Evolutionary conservation across 2,329 filamentous ascomycete genomes (phyloP), one percentile per base, ranked within the genome.

Genomic region (Colletotrichum viniferum): DNA sequence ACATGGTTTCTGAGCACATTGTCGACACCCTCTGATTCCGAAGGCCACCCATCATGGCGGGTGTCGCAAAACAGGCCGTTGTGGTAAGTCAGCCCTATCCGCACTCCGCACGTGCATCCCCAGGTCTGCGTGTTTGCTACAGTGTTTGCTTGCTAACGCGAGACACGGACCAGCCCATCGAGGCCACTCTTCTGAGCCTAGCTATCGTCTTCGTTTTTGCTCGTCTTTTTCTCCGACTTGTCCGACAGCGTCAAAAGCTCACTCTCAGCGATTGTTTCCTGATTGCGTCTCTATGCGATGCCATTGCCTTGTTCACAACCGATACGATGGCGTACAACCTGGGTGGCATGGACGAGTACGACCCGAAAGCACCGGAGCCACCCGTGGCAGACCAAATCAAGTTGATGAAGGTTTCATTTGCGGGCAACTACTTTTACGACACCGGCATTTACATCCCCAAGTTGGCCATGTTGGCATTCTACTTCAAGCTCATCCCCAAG

Each of bases 351-450:
- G 77, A 81, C 28, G 73, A 75, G 16, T 75, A 77, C 24, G 78
- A 81, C 16, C 76, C 80, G 0, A 34, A 78, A 3, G 77, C 63
- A 2, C 76, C 76, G 14, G 55, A 62, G 43, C 55, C 73, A 8
- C 48, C 74, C 5, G 32, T 61, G 0, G 69, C 74, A 12, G 77
- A 78, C 2, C 77, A 77, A 62, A 77, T 82, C n/a, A 48, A 63
- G 3, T 61, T 81, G 38, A 79, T 77, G 76, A 82, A 82, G 73
- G 74, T 82, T 3, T 36, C 80, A 0, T 82, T 82, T 72, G 80
- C 81, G 5, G 81, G 81, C 7, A 82, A 82, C 72, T 82, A 82
- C 62, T 81, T 82, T 13, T 82, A 82, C 76, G 81, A 82, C 28
- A 82, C 81, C 4, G 81, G 81, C 6, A 72, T 82, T 10, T 82